A percentile compares a stretch with the other conserved stretches of the same genome.
Evolutionary conservation across 2,329 filamentous ascomycete species (phyloP).

Genomic region (Talaromyces sp.): DNA sequence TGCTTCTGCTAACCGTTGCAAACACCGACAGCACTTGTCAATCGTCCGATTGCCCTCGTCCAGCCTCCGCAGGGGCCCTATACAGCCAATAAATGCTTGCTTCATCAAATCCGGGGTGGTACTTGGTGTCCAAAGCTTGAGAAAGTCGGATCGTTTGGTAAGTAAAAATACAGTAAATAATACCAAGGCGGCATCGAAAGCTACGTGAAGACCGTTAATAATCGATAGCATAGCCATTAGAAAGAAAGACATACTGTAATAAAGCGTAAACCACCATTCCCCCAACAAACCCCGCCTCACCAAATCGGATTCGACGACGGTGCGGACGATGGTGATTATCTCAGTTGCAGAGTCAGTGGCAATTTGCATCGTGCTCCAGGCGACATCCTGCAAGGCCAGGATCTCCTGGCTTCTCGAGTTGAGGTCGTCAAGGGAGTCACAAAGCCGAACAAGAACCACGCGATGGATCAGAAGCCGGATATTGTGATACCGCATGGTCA

Average conservation of each 20-base stretch:
- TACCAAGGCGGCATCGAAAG: background rate
- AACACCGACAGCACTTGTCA: constrained; percentile 1
- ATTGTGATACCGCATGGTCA: constrained; percentile 39
- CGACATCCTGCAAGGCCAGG: constrained; percentile 1
- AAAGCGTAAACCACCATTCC: constrained; percentile 39
- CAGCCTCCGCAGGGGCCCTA: background rate
- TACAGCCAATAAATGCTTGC: background rate
- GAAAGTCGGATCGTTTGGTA: background rate
- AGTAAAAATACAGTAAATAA: background rate
- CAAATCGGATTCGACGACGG: constrained; percentile 19
- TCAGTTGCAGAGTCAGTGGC: constrained; percentile 26
- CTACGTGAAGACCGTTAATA: background rate
- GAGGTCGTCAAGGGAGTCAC: constrained; percentile 1
- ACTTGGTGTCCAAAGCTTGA: background rate
- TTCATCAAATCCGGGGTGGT: background rate
- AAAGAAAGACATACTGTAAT: constrained; percentile 24
- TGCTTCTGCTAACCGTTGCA: constrained; percentile 1
- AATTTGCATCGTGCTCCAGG: constrained; percentile 17
- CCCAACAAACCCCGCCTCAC: constrained; percentile 24
- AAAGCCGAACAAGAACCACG: constrained; percentile 25
- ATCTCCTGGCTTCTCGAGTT: background rate
- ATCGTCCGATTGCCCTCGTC: constrained; percentile 1
- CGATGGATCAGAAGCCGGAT: constrained; percentile 38
- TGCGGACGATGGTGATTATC: constrained; percentile 28
- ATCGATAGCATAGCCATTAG: background rate